Percentiles rank a stretch among this genome's conserved stretches.
These are phyloP conservation scores for Selaginella tamariscina DNA, from an alignment of 75 land plant genomes.

Conservation along the genomic window DNA sequence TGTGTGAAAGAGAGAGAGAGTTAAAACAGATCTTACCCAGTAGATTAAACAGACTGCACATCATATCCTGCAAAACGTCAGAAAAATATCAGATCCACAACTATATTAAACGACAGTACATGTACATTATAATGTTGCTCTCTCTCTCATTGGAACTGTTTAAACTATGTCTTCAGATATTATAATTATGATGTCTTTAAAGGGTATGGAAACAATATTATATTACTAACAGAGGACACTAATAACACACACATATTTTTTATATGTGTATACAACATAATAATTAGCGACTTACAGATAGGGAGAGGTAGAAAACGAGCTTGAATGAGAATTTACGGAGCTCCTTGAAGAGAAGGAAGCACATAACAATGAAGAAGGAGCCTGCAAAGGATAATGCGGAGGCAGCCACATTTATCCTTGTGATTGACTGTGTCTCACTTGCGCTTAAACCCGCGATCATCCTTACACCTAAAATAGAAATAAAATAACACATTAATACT, in stretches of 20 bases:
- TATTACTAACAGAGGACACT: no score
- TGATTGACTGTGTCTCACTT: conserved; percentile 39
- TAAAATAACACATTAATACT: no score
- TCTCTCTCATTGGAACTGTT: conserved; percentile 8
- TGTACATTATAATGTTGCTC: background rate
- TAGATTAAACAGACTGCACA: conserved; percentile 76
- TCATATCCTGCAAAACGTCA: conserved; percentile 57
- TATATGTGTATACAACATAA: no score
- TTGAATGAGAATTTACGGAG: conserved; percentile 96
- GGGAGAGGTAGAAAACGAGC: conserved; percentile 88
- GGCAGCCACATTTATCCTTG: conserved; percentile 46
- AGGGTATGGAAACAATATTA: no score
- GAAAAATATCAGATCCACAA: background rate
- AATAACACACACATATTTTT: no score
- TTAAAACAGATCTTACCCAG: conserved; percentile 39
- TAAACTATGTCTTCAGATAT: no score
- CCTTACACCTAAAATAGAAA: no score
- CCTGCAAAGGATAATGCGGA: conserved; percentile 71
- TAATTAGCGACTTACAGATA: conserved; percentile 80
- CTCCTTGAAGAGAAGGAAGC: conserved; percentile 82
- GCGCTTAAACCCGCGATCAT: conserved; percentile 33
- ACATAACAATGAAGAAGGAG: conserved; percentile 73
- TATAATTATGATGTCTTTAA: no score
- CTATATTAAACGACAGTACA: background rate
- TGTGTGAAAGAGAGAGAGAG: no score